Evolutionary conservation across 768 basidiomycete species (phyloP).

Genomic region (Phylloporus sp.): DNA sequence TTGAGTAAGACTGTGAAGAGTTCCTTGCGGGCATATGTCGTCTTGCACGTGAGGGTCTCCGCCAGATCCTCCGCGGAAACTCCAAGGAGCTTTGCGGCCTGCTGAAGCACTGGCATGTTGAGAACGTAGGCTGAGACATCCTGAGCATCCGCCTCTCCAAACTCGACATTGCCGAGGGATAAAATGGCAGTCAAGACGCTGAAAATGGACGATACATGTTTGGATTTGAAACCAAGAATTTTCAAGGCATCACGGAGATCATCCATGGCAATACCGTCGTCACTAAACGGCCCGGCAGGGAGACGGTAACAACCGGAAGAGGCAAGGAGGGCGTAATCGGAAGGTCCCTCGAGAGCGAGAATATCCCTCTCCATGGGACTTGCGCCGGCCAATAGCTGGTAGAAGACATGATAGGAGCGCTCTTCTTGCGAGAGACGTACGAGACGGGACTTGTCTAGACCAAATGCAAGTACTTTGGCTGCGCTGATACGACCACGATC

Average conservation of each 20-base stretch:
- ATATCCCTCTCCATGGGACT: constrained; percentile 51
- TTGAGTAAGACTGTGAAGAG: constrained; percentile 54
- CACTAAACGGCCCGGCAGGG: constrained; percentile 59
- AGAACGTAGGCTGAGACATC: constrained; percentile 52
- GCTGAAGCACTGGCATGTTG: constrained; percentile 47
- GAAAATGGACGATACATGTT: constrained; percentile 53
- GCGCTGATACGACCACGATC: constrained; percentile 51
- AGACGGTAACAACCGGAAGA: constrained; percentile 61
- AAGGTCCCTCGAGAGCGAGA: constrained; percentile 52
- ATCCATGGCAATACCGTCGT: constrained; percentile 56
- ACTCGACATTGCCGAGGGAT: constrained; percentile 55
- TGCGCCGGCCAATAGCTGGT: constrained; percentile 61
- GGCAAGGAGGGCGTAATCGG: constrained; percentile 55
- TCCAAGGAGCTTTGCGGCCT: constrained; percentile 48
- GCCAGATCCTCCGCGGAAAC: constrained; percentile 51
- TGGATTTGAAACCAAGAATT: constrained; percentile 58
- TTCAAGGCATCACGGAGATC: constrained; percentile 55
- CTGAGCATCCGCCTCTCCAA: constrained; percentile 49
- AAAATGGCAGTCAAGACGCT: constrained; percentile 51
- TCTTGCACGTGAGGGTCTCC: constrained; percentile 53
- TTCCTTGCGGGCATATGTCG: constrained; percentile 56
- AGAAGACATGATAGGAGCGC: constrained; percentile 63
- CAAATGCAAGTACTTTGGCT: constrained; percentile 57
- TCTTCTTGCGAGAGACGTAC: constrained; percentile 53
- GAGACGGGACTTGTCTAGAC: constrained; percentile 60